phyloP scores from a whole-genome alignment of 129 eudicot species.

The Rutidosis leptorrhynchoides region DNA sequence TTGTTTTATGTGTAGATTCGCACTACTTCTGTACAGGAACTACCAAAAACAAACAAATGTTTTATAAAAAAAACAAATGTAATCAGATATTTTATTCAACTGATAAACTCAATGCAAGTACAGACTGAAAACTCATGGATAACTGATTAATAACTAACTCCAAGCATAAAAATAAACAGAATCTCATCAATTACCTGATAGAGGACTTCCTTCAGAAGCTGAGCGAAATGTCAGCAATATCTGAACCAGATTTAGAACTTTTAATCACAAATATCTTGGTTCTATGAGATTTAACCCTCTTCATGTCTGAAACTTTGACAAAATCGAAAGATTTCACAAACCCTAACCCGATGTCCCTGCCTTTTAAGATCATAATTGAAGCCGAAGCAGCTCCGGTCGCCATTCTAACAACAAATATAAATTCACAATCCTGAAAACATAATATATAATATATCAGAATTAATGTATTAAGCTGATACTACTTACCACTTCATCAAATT shows the following conservation, averaged over 20 bases:
- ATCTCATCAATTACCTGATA: conserved; percentile 55
- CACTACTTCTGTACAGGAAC: conserved; percentile 95
- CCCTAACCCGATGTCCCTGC: conserved; percentile 51
- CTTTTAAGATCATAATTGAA: conserved; percentile 48
- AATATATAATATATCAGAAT: conserved; percentile 10
- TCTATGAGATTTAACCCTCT: conserved; percentile 64
- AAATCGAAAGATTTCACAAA: conserved; percentile 57
- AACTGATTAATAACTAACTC: conserved; percentile 8
- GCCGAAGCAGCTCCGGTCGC: conserved; percentile 78
- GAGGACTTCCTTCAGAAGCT: conserved; percentile 92
- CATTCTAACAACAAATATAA: conserved; percentile 45
- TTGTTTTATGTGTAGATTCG: conserved; percentile 81
- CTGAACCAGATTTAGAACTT: conserved; percentile 70
- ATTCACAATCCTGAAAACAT: conserved; percentile 43
- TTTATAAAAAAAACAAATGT: background rate
- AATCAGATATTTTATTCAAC: background rate
- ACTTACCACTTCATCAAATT: conserved; percentile 7
- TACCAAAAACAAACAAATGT: conserved; percentile 41
- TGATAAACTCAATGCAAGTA: background rate
- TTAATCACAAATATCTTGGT: conserved; percentile 52
- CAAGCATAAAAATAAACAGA: conserved; percentile 11
- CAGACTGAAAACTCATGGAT: background rate
- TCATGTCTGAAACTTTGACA: conserved; percentile 54
- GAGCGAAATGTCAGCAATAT: conserved; percentile 76
- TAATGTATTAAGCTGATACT: background rate